Conservation (phyloP, 805 yeast species). For the Candida yuanshanica region DNA sequence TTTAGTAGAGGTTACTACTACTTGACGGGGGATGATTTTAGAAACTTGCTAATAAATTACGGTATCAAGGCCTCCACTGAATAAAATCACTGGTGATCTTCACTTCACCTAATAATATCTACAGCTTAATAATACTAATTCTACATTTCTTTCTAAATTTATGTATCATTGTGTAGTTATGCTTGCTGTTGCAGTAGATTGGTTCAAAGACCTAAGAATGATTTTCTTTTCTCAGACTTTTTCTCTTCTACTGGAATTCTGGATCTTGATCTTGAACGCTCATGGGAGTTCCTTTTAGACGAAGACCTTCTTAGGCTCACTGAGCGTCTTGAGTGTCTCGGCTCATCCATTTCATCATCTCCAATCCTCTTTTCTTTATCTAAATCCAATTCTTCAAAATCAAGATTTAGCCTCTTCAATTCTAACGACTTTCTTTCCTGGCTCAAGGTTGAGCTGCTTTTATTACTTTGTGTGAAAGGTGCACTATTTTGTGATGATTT, state of each 20-base stretch:
- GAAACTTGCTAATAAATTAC: conserved; percentile 13
- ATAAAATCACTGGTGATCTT: background rate
- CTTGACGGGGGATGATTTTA: conserved; percentile 29
- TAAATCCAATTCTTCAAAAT: conserved; percentile 18
- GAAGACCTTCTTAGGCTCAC: conserved; percentile 12
- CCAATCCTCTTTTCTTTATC: conserved; percentile 4
- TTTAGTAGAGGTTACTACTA: conserved; percentile 26
- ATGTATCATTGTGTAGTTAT: no score
- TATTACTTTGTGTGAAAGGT: background rate
- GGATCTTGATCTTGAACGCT: conserved; percentile 9
- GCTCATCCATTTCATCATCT: conserved; percentile 1
- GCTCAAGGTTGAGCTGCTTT: no score
- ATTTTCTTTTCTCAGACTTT: conserved; percentile 10
- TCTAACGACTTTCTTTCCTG: conserved; percentile 8
- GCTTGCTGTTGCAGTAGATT: background rate
- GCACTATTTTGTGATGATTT: background rate
- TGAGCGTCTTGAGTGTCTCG: conserved; percentile 11
- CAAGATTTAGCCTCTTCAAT: conserved; percentile 14
- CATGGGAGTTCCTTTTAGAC: conserved; percentile 5
- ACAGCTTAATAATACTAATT: conserved; percentile 1
- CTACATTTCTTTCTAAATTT: no score
- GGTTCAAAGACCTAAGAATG: conserved; percentile 15
- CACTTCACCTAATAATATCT: no score
- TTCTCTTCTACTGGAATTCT: conserved; percentile 4
- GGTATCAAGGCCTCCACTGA: background rate